These are phyloP conservation scores for Malassezia obtusa DNA, from an alignment of 1,284 basidiomycete genomes.

Conservation along the genomic window DNA sequence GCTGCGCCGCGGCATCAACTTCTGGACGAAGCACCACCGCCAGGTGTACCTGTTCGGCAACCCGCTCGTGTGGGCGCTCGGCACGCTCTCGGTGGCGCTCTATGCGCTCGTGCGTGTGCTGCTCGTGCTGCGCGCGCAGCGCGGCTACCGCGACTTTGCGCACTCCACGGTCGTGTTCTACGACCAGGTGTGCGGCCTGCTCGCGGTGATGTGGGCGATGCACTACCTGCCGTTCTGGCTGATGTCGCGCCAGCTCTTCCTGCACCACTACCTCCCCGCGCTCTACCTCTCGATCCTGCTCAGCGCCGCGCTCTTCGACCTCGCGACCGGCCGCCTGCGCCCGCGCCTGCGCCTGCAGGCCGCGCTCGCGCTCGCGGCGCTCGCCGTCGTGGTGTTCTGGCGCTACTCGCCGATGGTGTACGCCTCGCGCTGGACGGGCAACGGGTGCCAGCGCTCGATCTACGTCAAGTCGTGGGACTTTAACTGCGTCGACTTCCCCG, in stretches of 20 bases:
- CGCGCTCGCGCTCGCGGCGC: conserved; percentile 61
- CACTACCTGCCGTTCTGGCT: conserved; percentile 95
- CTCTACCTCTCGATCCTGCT: conserved; percentile 86
- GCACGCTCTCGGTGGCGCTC: conserved; percentile 60
- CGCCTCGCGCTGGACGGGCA: conserved; percentile 74
- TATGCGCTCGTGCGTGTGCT: conserved; percentile 65
- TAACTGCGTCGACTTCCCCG: conserved; percentile 58
- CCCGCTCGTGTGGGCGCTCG: conserved; percentile 81
- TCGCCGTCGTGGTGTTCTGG: conserved; percentile 68
- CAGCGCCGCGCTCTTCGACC: conserved; percentile 70
- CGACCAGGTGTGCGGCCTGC: conserved; percentile 78
- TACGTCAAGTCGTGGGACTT: conserved; percentile 96
- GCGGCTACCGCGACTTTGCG: conserved; percentile 81
- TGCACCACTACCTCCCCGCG: conserved; percentile 93
- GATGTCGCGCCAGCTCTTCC: conserved; percentile 88
- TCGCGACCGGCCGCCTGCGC: conserved; percentile 66
- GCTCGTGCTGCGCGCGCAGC: conserved; percentile 75
- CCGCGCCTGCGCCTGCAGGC: conserved; percentile 70
- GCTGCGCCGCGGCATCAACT: conserved; percentile 78
- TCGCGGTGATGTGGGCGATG: conserved; percentile 82
- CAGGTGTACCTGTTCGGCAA: conserved; percentile 95
- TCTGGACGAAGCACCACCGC: conserved; percentile 92
- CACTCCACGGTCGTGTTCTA: conserved; percentile 83
- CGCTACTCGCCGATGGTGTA: conserved; percentile 77
- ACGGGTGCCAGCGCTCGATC: conserved; percentile 64